These are phyloP conservation scores for Agrocybe chaxingu DNA, from an alignment of 768 basidiomycete genomes.

Conservation along the genomic window DNA sequence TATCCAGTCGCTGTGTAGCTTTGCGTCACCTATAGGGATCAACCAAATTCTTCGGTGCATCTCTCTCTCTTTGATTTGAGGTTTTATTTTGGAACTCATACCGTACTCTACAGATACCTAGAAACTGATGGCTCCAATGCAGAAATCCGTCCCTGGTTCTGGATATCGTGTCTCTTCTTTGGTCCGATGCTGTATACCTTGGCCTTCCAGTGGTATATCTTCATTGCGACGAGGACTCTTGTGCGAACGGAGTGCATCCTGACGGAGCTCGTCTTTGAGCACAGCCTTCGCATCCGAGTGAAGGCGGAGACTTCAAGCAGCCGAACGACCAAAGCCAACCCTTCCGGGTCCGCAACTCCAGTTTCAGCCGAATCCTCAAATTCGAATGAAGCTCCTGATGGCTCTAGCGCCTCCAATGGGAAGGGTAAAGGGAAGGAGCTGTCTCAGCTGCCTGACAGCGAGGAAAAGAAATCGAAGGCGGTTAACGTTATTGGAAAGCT, in stretches of 20 bases:
- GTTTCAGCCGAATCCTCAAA: background rate
- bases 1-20: constrained; percentile 21
- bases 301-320: constrained; percentile 31
- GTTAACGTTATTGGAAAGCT: constrained; percentile 11
- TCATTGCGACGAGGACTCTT: constrained; percentile 40
- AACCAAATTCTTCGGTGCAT: constrained; percentile 35
- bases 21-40: constrained; percentile 31
- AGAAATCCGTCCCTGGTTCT: constrained; percentile 62
- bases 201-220: constrained; percentile 54
- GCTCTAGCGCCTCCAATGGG: background rate
- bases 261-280: constrained; percentile 39
- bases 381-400: background rate
- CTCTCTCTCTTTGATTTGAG: background rate
- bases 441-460: background rate
- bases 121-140: constrained; percentile 46
- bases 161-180: constrained; percentile 51
- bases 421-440: constrained; percentile 1
- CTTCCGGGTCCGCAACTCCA: background rate
- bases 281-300: constrained; percentile 57
- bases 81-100: background rate
- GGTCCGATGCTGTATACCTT: constrained; percentile 44
- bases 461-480: constrained; percentile 13
- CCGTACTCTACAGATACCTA: constrained; percentile 41
- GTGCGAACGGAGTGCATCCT: constrained; percentile 38
- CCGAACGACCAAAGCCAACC: background rate